These are phyloP conservation scores for Auricularia sp. DNA, from an alignment of 768 basidiomycete species.

Conservation along the genomic window DNA sequence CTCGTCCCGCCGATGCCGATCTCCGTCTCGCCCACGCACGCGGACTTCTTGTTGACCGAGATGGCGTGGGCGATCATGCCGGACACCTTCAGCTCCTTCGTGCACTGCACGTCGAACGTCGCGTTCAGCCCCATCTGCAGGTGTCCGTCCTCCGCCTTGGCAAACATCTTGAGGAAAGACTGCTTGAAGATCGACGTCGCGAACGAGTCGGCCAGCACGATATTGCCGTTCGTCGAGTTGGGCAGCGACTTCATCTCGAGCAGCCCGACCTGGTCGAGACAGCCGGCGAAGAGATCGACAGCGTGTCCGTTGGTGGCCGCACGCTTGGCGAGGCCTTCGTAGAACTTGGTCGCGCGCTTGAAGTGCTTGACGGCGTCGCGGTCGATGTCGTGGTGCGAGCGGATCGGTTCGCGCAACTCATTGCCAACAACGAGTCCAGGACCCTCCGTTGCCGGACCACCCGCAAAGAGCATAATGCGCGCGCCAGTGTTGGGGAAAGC, in stretches of 20 bases:
- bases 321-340: constrained; percentile 86
- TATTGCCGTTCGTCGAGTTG: constrained; percentile 93
- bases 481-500: constrained; percentile 95
- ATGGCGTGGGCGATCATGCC: constrained; percentile 97
- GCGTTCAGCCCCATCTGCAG: constrained; percentile 98
- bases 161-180: constrained; percentile 86
- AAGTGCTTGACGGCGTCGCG: constrained; percentile 93
- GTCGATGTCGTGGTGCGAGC: constrained; percentile 98
- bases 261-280: constrained; percentile 94
- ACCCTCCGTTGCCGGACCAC: constrained; percentile 92
- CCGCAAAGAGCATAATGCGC: constrained; percentile 91
- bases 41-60: constrained; percentile 92
- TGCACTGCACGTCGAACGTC: constrained; percentile 97
- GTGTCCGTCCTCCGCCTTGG: constrained; percentile 85
- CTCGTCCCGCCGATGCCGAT: constrained; percentile 98
- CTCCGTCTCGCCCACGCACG: constrained; percentile 95
- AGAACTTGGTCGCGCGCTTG: constrained; percentile 97
- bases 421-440: constrained; percentile 95
- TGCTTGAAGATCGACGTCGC: constrained; percentile 98
- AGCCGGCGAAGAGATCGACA: constrained; percentile 92
- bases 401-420: constrained; percentile 93
- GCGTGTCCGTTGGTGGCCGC: constrained; percentile 92
- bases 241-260: constrained; percentile 95
- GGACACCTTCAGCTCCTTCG: constrained; percentile 97
- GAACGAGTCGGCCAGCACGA: constrained; percentile 94